Base-by-base conservation (phyloP, 2,329 filamentous ascomycete species). In the Phyllosticta ampelicida region DNA sequence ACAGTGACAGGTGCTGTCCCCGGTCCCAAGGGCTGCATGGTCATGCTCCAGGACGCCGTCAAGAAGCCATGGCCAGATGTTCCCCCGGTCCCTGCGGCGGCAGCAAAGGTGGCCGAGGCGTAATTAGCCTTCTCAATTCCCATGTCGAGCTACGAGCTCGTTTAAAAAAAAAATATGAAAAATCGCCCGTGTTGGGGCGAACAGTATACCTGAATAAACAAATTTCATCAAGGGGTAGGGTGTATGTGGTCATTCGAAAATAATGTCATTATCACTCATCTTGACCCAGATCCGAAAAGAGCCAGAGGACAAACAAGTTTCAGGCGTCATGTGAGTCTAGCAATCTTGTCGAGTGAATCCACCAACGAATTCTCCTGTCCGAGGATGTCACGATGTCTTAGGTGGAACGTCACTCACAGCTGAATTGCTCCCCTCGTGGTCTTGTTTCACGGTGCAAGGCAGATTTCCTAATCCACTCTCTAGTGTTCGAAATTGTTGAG, bases 31-130 rank as follows among this genome's bases (percentile, higher is more conserved):
- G 87, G 90, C 61, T 85, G 87, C 63, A 75, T 91, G 59, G 87
- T 99, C 61, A 85, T 86, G 74, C 78, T 99, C 58, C 87, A 95
- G 70, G 94, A 99, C 73, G 88, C 94, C 13, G 82, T 94, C 71
- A 95, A 95, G 81, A 94, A 95, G 78, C 81, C 84, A 21, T 87
- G 84, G 84, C 84, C 84, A 3, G 53, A 56, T 53, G 54, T 55
- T 20, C 50, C 54, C 11, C 20, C 28, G 4, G 28, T 54, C n/a
- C 28, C n/a, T 20, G 20, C 13, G n/a, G 20, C 21, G 52, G n/a
- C n/a, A 11, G 29, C n/a, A 19, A 20, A 20, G 13, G 16, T 20
- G 21, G 44, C 13, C 6, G 3, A 36, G n/a, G 23, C 44, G 11
- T 29, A 20, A 36, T n/a, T 6, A 6, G 9, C 4, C 6, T 44